Conservation (phyloP, 345 rosid genomes). For the Cardamine occulta region DNA sequence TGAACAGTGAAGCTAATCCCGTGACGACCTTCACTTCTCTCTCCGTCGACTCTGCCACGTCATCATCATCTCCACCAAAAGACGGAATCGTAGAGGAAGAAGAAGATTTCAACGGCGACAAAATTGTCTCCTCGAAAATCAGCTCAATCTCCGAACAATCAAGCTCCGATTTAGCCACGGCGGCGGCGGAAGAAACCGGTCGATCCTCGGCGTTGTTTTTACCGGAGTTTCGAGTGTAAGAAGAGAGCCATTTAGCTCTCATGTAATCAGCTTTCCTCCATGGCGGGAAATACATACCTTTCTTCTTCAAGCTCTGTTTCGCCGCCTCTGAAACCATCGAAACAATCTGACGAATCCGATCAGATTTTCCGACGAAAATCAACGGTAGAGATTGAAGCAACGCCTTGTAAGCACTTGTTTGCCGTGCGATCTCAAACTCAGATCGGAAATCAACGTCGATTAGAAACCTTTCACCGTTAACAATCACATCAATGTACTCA, state of each 20-base stretch:
- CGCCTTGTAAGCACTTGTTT: slow-evolving; percentile 67
- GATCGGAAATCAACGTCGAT: slow-evolving; percentile 87
- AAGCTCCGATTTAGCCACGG: slow-evolving; percentile 26
- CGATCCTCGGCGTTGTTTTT: slow-evolving; percentile 11
- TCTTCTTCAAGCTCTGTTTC: slow-evolving; percentile 83
- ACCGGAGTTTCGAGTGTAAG: slow-evolving; percentile 49
- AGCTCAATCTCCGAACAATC: slow-evolving; percentile 54
- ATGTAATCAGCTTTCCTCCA: slow-evolving; percentile 91
- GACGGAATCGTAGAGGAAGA: background rate
- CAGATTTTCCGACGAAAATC: slow-evolving; percentile 81
- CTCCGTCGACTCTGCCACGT: slow-evolving; percentile 46
- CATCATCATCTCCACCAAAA: slow-evolving; percentile 24
- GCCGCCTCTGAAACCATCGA: slow-evolving; percentile 83
- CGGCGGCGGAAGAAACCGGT: slow-evolving; percentile 7
- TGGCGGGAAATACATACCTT: slow-evolving; percentile 87
- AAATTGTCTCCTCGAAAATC: slow-evolving; percentile 54
- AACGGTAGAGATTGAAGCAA: slow-evolving; percentile 73
- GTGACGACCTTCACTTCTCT: slow-evolving; percentile 61
- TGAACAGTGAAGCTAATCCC: slow-evolving; percentile 81
- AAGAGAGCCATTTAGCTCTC: slow-evolving; percentile 85
- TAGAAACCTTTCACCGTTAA: slow-evolving; percentile 63
- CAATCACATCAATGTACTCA: slow-evolving; percentile 80
- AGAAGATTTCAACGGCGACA: slow-evolving; percentile 19
- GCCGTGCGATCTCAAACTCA: slow-evolving; percentile 89
- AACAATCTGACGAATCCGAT: slow-evolving; percentile 74